phyloP scores from a whole-genome alignment of 2,329 filamentous ascomycete genomes.

The Sporothrix sp. region DNA sequence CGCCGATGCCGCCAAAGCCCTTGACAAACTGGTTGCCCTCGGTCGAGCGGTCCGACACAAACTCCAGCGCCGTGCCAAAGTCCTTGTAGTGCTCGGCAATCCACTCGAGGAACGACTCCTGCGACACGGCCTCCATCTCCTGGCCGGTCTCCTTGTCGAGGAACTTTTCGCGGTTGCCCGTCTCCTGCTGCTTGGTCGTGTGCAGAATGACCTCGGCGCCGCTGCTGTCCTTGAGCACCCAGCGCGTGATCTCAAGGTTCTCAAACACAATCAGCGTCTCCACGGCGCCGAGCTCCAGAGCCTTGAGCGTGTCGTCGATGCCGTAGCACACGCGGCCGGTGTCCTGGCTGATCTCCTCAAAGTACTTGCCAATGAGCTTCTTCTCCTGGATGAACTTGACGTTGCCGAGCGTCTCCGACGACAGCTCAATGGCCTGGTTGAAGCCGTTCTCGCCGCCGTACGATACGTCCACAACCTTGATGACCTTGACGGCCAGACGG shows the following conservation, averaged over 20 bases:
- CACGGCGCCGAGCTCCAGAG: conserved; percentile 86
- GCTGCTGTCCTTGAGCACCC: conserved; percentile 70
- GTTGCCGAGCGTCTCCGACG: conserved; percentile 90
- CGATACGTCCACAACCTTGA: conserved; percentile 98
- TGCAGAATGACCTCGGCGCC: conserved; percentile 69
- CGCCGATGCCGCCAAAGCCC: conserved; percentile 96
- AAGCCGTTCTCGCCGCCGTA: conserved; percentile 99
- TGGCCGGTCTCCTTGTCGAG: conserved; percentile 92
- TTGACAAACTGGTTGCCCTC: conserved; percentile 99
- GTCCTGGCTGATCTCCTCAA: conserved; percentile 97
- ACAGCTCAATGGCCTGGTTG: conserved; percentile 96
- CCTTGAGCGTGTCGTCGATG: conserved; percentile 95
- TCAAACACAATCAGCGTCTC: conserved; percentile 95
- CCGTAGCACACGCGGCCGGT: conserved; percentile 96
- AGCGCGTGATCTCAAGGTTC: conserved; percentile 91
- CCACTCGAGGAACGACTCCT: conserved; percentile 97
- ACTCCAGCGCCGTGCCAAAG: conserved; percentile 90
- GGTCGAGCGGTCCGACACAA: conserved; percentile 92
- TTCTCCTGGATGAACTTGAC: conserved; percentile 99
- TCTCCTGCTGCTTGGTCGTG: conserved; percentile 78
- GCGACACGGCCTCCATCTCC: conserved; percentile 89
- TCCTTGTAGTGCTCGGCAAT: conserved; percentile 97
- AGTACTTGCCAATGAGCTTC: conserved; percentile 98
- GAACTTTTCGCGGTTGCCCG: conserved; percentile 67
- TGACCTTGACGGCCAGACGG: conserved; percentile 86